A percentile compares a stretch with the other conserved stretches of the same genome.
Conservation (phyloP, 257 asterid species). For the Cynanchum wilfordii region DNA sequence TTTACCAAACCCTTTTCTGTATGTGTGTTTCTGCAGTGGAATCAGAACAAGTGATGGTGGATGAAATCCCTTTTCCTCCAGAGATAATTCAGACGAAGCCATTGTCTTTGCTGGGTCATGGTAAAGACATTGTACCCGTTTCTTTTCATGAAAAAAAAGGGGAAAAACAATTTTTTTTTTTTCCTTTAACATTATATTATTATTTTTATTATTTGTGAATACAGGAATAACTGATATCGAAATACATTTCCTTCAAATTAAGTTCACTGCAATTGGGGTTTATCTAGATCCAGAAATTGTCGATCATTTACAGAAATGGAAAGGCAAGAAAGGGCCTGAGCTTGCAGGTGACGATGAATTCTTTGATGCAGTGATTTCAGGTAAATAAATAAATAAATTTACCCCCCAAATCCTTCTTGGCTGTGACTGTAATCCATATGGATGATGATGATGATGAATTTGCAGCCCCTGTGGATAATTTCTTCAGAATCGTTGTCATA, state of each 20-base stretch:
- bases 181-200: no score
- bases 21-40: neutral
- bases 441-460: neutral
- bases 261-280: slow-evolving; percentile 94
- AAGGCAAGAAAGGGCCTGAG: slow-evolving; percentile 54
- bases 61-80: slow-evolving; percentile 51
- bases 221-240: slow-evolving; percentile 89
- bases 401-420: neutral
- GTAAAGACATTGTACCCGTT: slow-evolving; percentile 17
- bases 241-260: slow-evolving; percentile 90
- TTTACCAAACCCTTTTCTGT: no score
- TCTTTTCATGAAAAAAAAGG: no score
- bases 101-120: slow-evolving; percentile 49
- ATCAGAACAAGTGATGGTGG: slow-evolving; percentile 37
- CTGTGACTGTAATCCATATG: no score
- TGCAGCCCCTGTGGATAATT: slow-evolving; percentile 71
- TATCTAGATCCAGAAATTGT: slow-evolving; percentile 68
- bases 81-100: slow-evolving; percentile 33
- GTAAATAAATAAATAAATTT: slow-evolving; percentile 23
- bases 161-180: no score
- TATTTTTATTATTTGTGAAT: no score
- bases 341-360: slow-evolving; percentile 58
- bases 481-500: slow-evolving; percentile 72
- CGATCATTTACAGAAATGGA: slow-evolving; percentile 59
- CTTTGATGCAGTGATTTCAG: slow-evolving; percentile 62